These are phyloP conservation scores for Ambrosiella beaveri DNA, from an alignment of 2,329 filamentous ascomycete species.

Conservation along the genomic window DNA sequence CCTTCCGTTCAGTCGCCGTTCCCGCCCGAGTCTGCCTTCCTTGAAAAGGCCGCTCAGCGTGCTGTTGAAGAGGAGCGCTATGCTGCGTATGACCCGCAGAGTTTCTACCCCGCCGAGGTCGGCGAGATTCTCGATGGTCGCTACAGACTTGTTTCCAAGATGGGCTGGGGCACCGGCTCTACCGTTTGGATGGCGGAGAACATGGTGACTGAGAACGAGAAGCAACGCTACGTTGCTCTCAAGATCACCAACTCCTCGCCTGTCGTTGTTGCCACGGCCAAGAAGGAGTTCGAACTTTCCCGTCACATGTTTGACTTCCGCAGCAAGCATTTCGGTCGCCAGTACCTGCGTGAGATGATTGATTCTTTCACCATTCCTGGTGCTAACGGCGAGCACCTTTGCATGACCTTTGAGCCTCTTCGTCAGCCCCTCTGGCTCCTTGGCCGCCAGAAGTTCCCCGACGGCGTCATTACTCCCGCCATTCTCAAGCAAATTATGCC, in stretches of 20 bases:
- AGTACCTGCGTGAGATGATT: constrained; percentile 19
- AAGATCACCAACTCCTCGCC: constrained; percentile 18
- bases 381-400: constrained; percentile 19
- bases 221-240: constrained; percentile 16
- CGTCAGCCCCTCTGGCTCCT: constrained; percentile 26
- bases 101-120: constrained; percentile 20
- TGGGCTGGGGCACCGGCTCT: constrained; percentile 23
- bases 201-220: constrained; percentile 14
- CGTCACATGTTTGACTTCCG: constrained; percentile 15
- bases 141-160: constrained; percentile 23
- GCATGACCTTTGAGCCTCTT: constrained; percentile 22
- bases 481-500: constrained; percentile 22
- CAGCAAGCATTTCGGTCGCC: constrained; percentile 18
- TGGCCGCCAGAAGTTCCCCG: constrained; percentile 21
- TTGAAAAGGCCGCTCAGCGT: constrained; percentile 3
- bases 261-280: constrained; percentile 15
- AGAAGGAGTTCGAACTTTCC: constrained; percentile 16
- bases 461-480: constrained; percentile 21
- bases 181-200: constrained; percentile 24
- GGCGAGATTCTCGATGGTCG: constrained; percentile 20
- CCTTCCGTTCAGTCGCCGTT: neutral
- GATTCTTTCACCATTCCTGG: constrained; percentile 19
- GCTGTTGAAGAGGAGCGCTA: constrained; percentile 17
- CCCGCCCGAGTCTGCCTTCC: neutral
- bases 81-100: constrained; percentile 16